A percentile compares a stretch with the other conserved stretches of the same genome.
Conservation (phyloP, 331 rosid species). For the Quercus tomentella region DNA sequence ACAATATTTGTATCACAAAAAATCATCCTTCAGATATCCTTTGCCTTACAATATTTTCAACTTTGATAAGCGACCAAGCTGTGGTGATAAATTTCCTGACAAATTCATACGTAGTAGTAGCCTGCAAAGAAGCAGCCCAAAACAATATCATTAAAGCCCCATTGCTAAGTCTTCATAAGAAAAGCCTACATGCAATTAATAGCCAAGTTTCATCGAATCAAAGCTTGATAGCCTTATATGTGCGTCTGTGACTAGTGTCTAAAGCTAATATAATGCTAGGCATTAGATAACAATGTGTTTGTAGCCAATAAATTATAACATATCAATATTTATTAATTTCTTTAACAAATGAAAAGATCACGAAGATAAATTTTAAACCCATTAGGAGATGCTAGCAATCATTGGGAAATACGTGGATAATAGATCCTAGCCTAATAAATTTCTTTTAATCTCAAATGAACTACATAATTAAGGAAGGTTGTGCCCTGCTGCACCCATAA, state of each 20-base stretch:
- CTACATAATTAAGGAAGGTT: background rate
- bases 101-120: slow-evolving; percentile 34
- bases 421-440: background rate
- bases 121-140: slow-evolving; percentile 25
- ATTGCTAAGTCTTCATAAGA: no score
- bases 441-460: background rate
- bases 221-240: no score
- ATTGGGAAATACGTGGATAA: background rate
- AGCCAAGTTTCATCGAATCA: no score
- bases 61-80: slow-evolving; percentile 38
- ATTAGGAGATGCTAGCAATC: background rate
- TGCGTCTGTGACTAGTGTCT: no score
- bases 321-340: background rate
- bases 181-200: no score
- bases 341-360: slow-evolving; percentile 4
- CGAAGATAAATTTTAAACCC: background rate
- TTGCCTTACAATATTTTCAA: slow-evolving; percentile 37
- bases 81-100: slow-evolving; percentile 42
- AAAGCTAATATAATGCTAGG: no score
- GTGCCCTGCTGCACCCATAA: background rate
- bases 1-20: background rate
- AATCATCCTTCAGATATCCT: background rate
- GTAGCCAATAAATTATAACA: no score
- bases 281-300: no score
- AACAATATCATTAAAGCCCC: background rate